Evolutionary conservation across 495 filamentous ascomycete species (phyloP).

Genomic region (Xylaria intraflava): DNA sequence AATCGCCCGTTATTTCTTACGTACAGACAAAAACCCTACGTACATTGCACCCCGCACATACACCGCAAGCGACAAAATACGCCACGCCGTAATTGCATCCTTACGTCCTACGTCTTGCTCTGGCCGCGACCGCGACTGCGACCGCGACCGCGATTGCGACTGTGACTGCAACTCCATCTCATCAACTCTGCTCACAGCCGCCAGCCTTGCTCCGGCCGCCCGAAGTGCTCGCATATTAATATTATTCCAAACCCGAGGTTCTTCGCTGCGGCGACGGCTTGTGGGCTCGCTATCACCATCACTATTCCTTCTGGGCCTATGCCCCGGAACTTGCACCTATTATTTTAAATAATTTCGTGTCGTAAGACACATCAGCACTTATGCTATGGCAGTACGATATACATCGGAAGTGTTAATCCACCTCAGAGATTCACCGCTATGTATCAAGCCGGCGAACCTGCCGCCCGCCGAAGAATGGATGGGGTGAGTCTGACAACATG

Average conservation of each 20-base stretch:
- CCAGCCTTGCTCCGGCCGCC: not conserved
- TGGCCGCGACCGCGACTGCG: not conserved
- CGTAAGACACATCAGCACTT: constrained; percentile 7
- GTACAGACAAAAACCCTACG: not conserved
- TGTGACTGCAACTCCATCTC: not conserved
- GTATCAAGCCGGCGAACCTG: constrained; percentile 69
- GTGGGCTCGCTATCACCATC: not conserved
- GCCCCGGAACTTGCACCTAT: not conserved
- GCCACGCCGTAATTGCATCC: not conserved
- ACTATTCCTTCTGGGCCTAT: not conserved
- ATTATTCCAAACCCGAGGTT: not conserved
- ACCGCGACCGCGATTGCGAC: not conserved
- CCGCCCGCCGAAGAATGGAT: constrained; percentile 97
- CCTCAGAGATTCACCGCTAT: constrained; percentile 78
- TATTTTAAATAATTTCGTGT: constrained; percentile 22
- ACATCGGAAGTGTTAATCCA: constrained; percentile 67
- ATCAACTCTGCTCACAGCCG: not conserved
- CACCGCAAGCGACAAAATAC: not conserved
- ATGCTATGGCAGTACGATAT: constrained; percentile 57
- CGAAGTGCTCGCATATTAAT: not conserved
- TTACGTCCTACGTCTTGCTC: not conserved
- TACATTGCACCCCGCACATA: not conserved
- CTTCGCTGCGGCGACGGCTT: not conserved
- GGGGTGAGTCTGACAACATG: constrained; percentile 56
- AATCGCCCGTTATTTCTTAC: not conserved